Percentiles rank a stretch among this genome's conserved stretches.
Evolutionary conservation across 176 grass and related monocot species (phyloP).

Genomic region (Typha latifolia): DNA sequence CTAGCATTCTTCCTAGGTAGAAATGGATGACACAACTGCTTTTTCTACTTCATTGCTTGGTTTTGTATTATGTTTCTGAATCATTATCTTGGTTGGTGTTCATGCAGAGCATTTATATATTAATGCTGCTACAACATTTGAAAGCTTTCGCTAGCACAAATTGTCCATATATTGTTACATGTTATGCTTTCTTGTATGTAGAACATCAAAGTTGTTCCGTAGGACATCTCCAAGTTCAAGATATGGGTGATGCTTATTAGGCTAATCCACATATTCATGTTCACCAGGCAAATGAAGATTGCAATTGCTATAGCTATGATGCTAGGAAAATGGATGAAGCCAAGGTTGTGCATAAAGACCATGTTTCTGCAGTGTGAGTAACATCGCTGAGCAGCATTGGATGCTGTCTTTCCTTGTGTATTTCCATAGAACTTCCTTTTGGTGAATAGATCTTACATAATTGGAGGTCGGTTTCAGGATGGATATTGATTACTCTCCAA

Average conservation of each 20-base stretch:
- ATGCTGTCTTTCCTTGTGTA: constrained; percentile 10
- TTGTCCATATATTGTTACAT: neutral
- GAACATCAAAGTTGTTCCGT: neutral
- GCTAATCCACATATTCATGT: constrained; percentile 18
- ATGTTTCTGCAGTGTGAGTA: constrained; percentile 99
- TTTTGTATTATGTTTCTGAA: no score
- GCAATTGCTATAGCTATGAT: constrained; percentile 94
- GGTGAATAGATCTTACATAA: constrained; percentile 15
- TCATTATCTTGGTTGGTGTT: no score
- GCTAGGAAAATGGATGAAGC: constrained; percentile 81
- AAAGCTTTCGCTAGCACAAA: no score
- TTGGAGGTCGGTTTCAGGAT: constrained; percentile 53
- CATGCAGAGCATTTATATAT: no score
- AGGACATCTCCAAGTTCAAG: neutral
- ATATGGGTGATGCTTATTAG: neutral
- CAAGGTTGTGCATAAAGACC: constrained; percentile 86
- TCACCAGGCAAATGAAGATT: constrained; percentile 93
- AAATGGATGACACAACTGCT: no score
- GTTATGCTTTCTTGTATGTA: neutral
- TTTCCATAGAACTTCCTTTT: neutral
- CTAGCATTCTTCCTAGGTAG: no score
- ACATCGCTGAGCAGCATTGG: neutral
- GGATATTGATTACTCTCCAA: constrained; percentile 98
- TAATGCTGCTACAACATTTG: no score
- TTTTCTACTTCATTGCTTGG: no score